A percentile compares a stretch with the other conserved stretches of the same genome.
Conservation (phyloP, 2,329 filamentous ascomycete genomes). For the Aspergillus sp. region DNA sequence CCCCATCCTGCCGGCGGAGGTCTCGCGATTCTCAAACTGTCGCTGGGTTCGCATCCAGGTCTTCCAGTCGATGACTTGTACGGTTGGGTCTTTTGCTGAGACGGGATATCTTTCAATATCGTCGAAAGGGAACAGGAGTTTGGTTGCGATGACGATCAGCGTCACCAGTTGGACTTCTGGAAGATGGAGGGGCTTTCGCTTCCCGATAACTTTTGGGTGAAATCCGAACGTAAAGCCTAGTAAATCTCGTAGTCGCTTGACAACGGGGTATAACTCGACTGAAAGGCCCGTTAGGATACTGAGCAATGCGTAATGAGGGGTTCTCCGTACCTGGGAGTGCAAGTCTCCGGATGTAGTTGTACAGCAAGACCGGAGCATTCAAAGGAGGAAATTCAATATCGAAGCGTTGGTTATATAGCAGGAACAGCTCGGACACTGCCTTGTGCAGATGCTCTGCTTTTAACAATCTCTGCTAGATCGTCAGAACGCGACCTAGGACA, state of each 20-base stretch:
- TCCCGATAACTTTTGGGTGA: conserved; percentile 37
- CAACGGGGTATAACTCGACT: conserved; percentile 49
- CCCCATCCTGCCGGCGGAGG: conserved; percentile 35
- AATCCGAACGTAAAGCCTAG: conserved; percentile 60
- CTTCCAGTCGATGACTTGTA: conserved; percentile 68
- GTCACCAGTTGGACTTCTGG: conserved; percentile 75
- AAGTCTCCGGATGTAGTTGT: conserved; percentile 68
- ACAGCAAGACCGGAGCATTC: conserved; percentile 67
- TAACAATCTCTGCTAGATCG: conserved; percentile 33
- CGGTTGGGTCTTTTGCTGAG: conserved; percentile 55
- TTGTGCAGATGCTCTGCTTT: conserved; percentile 61
- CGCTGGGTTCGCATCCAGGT: conserved; percentile 61
- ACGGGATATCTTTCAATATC: conserved; percentile 51
- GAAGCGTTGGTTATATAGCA: conserved; percentile 67
- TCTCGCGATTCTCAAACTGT: conserved; percentile 33
- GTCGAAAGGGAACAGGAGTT: conserved; percentile 76
- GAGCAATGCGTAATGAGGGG: background rate
- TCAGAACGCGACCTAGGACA: conserved; percentile 2
- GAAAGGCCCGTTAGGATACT: conserved; percentile 7
- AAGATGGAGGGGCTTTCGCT: conserved; percentile 51
- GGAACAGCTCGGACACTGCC: conserved; percentile 60
- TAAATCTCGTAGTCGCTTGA: conserved; percentile 55
- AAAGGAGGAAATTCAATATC: conserved; percentile 70
- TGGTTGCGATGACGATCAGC: conserved; percentile 71
- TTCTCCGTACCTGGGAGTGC: conserved; percentile 67